Evolutionary conservation across 2,329 filamentous ascomycete genomes (phyloP).

Genomic region (Trichophaea hybrida): DNA sequence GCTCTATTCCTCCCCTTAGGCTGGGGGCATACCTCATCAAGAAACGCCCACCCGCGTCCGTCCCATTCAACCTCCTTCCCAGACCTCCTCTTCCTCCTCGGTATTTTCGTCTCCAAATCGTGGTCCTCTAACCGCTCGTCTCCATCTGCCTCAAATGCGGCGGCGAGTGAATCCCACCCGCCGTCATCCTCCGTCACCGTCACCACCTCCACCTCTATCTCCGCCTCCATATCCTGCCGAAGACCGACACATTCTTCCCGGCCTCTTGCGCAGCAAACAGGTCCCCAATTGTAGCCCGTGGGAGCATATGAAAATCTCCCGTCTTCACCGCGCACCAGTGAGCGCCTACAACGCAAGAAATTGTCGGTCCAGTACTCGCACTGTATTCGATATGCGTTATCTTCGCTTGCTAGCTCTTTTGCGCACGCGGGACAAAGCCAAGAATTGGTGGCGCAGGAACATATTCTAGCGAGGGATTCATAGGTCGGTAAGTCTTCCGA

Average conservation of each 20-base stretch:
- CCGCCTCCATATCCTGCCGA: background rate
- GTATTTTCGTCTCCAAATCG: background rate
- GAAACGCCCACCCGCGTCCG: conserved; percentile 2
- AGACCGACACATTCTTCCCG: background rate
- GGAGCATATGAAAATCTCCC: background rate
- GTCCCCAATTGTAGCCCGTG: background rate
- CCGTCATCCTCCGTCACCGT: background rate
- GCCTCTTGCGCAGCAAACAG: conserved; percentile 6
- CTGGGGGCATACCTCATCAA: background rate
- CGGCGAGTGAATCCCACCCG: background rate
- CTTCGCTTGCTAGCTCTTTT: background rate
- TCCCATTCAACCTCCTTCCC: conserved; percentile 5
- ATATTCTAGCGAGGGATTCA: background rate
- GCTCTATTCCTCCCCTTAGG: background rate
- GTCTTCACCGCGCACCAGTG: background rate
- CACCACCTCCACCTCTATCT: background rate
- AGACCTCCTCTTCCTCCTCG: background rate
- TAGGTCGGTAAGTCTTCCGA: background rate
- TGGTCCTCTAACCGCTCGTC: background rate
- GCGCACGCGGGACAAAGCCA: conserved; percentile 9
- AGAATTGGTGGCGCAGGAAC: background rate
- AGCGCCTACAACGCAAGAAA: background rate
- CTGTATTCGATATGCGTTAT: conserved; percentile 3
- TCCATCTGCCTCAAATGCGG: background rate
- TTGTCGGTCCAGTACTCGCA: background rate